Evolutionary conservation across 768 basidiomycete genomes (phyloP).

Genomic region (Candolleomyces efflorescens): DNA sequence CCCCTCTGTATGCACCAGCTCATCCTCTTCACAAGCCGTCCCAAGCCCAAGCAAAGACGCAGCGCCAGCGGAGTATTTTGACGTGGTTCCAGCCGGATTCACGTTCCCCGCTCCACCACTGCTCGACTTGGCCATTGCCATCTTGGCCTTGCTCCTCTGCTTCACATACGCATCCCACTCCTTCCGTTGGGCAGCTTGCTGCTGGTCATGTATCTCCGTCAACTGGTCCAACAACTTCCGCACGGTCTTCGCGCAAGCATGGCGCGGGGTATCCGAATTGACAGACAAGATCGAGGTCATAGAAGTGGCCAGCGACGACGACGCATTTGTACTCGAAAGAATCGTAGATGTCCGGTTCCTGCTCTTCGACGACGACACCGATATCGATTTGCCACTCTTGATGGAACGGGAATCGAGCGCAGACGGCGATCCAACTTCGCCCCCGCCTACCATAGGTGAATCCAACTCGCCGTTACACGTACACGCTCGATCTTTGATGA

Average conservation of each 20-base stretch:
- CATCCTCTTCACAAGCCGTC: constrained; percentile 61
- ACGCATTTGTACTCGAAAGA: constrained; percentile 14
- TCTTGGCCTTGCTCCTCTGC: constrained; percentile 50
- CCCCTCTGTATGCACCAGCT: constrained; percentile 77
- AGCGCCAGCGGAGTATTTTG: constrained; percentile 32
- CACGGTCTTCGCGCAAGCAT: constrained; percentile 73
- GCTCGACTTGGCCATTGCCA: constrained; percentile 27
- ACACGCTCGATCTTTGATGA: constrained; percentile 41
- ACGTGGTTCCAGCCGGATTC: constrained; percentile 21
- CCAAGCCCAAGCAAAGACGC: constrained; percentile 69
- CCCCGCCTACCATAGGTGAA: constrained; percentile 13
- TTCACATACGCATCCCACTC: constrained; percentile 91
- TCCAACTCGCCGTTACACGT: constrained; percentile 35
- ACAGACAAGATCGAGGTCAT: constrained; percentile 55
- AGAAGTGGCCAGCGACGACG: constrained; percentile 24
- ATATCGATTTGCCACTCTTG: constrained; percentile 35
- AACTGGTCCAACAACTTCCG: constrained; percentile 70
- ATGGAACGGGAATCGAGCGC: constrained; percentile 19
- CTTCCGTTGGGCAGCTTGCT: constrained; percentile 61
- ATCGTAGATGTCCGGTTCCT: constrained; percentile 42
- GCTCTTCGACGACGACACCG: constrained; percentile 43
- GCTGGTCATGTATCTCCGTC: constrained; percentile 77
- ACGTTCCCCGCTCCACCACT: constrained; percentile 9
- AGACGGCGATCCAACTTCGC: background rate
- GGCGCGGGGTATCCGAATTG: constrained; percentile 60